Percentiles rank a stretch among this genome's conserved stretches.
phyloP scores from a whole-genome alignment of 2,329 filamentous ascomycete genomes.

The Monosporascus sp. region DNA sequence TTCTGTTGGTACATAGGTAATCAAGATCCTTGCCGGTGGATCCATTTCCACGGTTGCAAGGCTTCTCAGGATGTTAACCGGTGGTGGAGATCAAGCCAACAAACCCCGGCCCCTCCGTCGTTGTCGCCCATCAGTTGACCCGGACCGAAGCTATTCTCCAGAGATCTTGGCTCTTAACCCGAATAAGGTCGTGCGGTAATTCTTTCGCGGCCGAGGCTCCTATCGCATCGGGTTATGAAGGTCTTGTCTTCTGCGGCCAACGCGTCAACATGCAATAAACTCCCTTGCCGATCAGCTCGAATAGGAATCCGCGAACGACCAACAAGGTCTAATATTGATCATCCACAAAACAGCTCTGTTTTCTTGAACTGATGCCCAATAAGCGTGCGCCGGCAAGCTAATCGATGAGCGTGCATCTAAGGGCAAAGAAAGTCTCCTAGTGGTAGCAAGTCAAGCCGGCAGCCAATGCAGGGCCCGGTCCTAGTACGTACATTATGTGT shows the following conservation, averaged over 20 bases:
- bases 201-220: background rate
- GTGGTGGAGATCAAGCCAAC: constrained; percentile 22
- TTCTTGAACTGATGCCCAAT: background rate
- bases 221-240: background rate
- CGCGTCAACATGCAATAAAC: constrained; percentile 14
- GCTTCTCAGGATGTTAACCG: constrained; percentile 18
- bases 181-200: background rate
- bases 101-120: constrained; percentile 12
- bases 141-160: constrained; percentile 21
- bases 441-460: constrained; percentile 22
- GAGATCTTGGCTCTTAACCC: constrained; percentile 4
- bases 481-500: constrained; percentile 10
- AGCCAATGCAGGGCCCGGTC: constrained; percentile 31
- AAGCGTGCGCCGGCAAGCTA: background rate
- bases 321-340: no score
- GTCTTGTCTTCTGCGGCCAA: background rate
- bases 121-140: constrained; percentile 15
- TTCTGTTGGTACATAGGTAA: constrained; percentile 21
- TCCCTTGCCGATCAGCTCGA: background rate
- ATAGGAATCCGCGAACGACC: no score
- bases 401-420: background rate
- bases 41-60: constrained; percentile 17
- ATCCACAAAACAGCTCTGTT: background rate
- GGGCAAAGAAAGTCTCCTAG: background rate
- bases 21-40: constrained; percentile 19